Percentiles rank a stretch among this genome's conserved stretches.
Conservation (phyloP, 1,284 basidiomycete species). For the Flammula alnicola region DNA sequence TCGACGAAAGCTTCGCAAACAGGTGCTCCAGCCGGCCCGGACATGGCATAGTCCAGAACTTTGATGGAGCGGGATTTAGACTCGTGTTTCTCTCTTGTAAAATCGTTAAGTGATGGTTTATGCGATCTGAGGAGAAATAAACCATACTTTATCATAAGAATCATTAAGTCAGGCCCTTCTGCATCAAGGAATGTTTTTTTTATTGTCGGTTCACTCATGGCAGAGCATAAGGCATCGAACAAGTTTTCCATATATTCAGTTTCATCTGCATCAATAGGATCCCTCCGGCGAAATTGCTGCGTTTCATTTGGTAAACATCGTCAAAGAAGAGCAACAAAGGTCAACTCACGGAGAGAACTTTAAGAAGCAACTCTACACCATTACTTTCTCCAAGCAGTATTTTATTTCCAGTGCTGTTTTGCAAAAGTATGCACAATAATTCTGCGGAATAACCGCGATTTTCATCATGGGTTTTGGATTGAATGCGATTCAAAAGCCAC, state of each 20-base stretch:
- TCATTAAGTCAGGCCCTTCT: slow-evolving; percentile 97
- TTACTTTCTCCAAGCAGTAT: slow-evolving; percentile 67
- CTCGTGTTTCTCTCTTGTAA: slow-evolving; percentile 77
- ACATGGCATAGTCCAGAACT: slow-evolving; percentile 89
- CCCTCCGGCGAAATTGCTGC: slow-evolving; percentile 86
- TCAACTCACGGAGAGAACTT: slow-evolving; percentile 80
- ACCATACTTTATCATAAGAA: slow-evolving; percentile 90
- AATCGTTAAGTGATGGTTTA: slow-evolving; percentile 10
- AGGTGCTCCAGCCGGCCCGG: slow-evolving; percentile 73
- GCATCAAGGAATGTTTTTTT: slow-evolving; percentile 86
- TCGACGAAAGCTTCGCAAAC: slow-evolving; percentile 91
- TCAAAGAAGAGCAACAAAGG: background rate
- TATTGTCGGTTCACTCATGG: slow-evolving; percentile 73
- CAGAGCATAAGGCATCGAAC: slow-evolving; percentile 89
- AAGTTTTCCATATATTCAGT: slow-evolving; percentile 97
- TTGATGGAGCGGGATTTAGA: slow-evolving; percentile 87
- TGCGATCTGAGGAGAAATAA: background rate
- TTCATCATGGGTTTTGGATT: slow-evolving; percentile 75
- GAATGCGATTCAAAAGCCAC: slow-evolving; percentile 85
- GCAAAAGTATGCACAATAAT: slow-evolving; percentile 87
- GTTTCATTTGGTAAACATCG: background rate
- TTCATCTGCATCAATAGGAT: slow-evolving; percentile 88
- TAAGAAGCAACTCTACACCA: slow-evolving; percentile 82
- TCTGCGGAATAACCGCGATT: slow-evolving; percentile 90
- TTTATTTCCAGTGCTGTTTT: slow-evolving; percentile 70